phyloP scores from a whole-genome alignment of 805 yeast genomes.

The Maudiozyma pseudohumilis region DNA sequence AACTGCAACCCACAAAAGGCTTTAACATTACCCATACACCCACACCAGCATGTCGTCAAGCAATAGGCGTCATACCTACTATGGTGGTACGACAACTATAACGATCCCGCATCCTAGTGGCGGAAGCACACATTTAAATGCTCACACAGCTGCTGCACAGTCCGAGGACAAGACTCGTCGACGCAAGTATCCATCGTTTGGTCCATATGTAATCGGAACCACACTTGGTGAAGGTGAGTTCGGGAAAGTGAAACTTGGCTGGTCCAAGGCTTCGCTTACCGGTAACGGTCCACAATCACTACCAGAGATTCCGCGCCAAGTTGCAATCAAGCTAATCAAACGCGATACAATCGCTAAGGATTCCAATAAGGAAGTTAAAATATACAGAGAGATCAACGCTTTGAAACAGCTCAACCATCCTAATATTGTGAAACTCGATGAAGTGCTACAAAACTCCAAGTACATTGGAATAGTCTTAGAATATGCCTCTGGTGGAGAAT shows the following conservation, averaged over 20 bases:
- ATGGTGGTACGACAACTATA: conserved; percentile 18
- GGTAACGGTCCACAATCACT: conserved; percentile 2
- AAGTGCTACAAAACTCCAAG: conserved; percentile 86
- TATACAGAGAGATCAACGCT: conserved; percentile 89
- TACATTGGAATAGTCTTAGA: conserved; percentile 94
- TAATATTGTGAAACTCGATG: conserved; percentile 83
- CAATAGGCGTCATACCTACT: conserved; percentile 24
- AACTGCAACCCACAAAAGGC: too few relatives aligned
- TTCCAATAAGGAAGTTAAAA: conserved; percentile 75
- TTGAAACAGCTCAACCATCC: conserved; percentile 82
- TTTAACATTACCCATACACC: too few relatives aligned
- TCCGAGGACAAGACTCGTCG: not conserved
- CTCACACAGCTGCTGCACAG: too few relatives aligned
- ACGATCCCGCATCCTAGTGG: conserved; percentile 1
- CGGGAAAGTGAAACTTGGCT: conserved; percentile 96
- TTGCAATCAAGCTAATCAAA: conserved; percentile 86
- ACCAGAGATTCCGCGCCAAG: conserved; percentile 51
- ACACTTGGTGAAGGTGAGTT: conserved; percentile 98
- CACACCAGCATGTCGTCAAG: conserved; percentile 1
- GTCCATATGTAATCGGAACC: conserved; percentile 80
- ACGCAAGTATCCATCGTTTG: conserved; percentile 60
- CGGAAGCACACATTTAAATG: not conserved
- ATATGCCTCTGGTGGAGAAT: conserved; percentile 96
- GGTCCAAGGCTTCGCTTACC: conserved; percentile 50
- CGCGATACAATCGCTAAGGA: conserved; percentile 82